These are phyloP conservation scores for Iberis pinnata DNA, from an alignment of 345 rosid genomes.

Conservation along the genomic window DNA sequence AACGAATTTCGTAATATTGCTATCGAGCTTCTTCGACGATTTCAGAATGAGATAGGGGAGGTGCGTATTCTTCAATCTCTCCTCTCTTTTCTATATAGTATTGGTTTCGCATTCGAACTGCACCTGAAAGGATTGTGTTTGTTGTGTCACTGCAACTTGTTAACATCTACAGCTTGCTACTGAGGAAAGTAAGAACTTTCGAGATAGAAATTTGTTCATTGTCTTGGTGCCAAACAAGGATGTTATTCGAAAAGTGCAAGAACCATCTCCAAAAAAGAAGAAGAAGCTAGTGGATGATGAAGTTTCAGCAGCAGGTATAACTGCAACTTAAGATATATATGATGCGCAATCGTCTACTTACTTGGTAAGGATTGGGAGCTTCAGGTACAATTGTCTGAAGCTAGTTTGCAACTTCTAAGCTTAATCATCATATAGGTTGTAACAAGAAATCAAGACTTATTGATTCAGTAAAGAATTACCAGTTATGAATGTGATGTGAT, in stretches of 20 bases:
- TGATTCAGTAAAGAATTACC: conserved; percentile 6
- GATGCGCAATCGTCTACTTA: conserved; percentile 2
- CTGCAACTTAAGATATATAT: conserved; percentile 12
- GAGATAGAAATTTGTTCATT: conserved; percentile 65
- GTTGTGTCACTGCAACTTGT: conserved; percentile 7
- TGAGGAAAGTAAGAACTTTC: conserved; percentile 77
- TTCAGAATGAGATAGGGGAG: conserved; percentile 92
- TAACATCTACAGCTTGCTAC: conserved; percentile 57
- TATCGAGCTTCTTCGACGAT: conserved; percentile 68
- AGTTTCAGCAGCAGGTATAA: conserved; percentile 41
- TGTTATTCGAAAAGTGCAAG: conserved; percentile 54
- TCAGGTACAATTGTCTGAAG: conserved; percentile 14
- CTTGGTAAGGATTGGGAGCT: background rate
- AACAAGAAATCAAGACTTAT: background rate
- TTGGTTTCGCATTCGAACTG: background rate
- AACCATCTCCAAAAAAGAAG: conserved; percentile 50
- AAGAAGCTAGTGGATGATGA: conserved; percentile 44
- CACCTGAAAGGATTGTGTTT: background rate
- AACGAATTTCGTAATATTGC: conserved; percentile 85
- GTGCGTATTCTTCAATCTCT: conserved; percentile 28
- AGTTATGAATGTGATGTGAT: conserved; percentile 14
- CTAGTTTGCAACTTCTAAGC: background rate
- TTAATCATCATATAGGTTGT: too few species aligned
- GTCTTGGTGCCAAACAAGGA: conserved; percentile 80
- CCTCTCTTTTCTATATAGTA: background rate